Evolutionary conservation across 1,139 yeast genomes (phyloP).

Genomic region (Debaryomyces sp.): DNA sequence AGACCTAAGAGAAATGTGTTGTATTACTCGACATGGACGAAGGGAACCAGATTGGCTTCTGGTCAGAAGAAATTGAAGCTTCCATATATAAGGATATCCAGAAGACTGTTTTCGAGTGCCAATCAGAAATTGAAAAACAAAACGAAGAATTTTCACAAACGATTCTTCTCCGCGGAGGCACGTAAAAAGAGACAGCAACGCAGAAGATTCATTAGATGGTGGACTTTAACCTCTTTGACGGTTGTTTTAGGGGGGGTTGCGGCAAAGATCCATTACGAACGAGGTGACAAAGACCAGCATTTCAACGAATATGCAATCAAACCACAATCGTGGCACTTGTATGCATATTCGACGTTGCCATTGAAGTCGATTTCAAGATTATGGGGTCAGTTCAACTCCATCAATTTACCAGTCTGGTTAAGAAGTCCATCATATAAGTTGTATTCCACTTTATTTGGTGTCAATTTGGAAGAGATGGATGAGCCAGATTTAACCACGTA

Average conservation of each 20-base stretch:
- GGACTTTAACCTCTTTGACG: constrained; percentile 67
- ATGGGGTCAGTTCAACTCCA: constrained; percentile 91
- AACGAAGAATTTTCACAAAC: constrained; percentile 39
- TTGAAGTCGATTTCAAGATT: constrained; percentile 86
- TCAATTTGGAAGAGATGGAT: constrained; percentile 83
- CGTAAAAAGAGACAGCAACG: constrained; percentile 46
- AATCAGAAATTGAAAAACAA: constrained; percentile 39
- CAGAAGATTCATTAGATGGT: constrained; percentile 62
- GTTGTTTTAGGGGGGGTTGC: constrained; percentile 68
- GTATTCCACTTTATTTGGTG: constrained; percentile 84
- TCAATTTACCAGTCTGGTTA: constrained; percentile 85
- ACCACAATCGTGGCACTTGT: constrained; percentile 84
- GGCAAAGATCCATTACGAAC: constrained; percentile 50
- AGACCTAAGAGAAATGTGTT: constrained; percentile 63
- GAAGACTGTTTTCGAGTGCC: constrained; percentile 42
- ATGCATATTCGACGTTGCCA: constrained; percentile 88
- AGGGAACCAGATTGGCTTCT: constrained; percentile 20
- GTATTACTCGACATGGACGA: constrained; percentile 53
- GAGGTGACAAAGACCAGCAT: constrained; percentile 33
- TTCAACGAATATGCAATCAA: constrained; percentile 49
- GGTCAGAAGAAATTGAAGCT: constrained; percentile 23
- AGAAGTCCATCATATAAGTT: constrained; percentile 80
- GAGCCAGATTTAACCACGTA: constrained; percentile 78
- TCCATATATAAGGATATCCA: constrained; percentile 31
- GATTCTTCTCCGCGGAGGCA: constrained; percentile 50